These are phyloP conservation scores for Torulaspora microellipsoides DNA, from an alignment of 805 yeast genomes.

Conservation along the genomic window DNA sequence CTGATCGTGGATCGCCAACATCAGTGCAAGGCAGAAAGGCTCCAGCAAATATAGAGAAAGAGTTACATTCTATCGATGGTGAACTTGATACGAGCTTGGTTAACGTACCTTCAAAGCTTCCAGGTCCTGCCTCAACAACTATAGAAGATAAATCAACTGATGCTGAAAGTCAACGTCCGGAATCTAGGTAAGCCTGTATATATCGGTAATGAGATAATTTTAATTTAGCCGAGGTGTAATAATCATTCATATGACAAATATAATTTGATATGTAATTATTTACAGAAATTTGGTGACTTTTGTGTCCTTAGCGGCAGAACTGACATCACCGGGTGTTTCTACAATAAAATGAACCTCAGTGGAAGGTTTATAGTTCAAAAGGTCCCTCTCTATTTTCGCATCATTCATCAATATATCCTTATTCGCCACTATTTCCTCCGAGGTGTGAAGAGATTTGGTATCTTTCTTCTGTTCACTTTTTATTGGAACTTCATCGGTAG, in stretches of 20 bases:
- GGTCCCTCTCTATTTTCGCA: slow-evolving; percentile 25
- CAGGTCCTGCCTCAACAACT: too few relatives aligned
- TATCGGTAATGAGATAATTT: too few relatives aligned
- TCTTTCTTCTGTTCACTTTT: neutral
- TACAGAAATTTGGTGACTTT: slow-evolving; percentile 37
- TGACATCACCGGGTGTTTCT: slow-evolving; percentile 39
- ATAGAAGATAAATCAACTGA: too few relatives aligned
- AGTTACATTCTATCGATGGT: neutral
- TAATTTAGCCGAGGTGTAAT: too few relatives aligned
- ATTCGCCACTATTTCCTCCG: slow-evolving; percentile 21
- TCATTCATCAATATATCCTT: slow-evolving; percentile 15
- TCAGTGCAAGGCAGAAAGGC: slow-evolving; percentile 8
- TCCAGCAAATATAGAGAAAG: neutral
- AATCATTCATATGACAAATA: too few relatives aligned
- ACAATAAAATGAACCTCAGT: slow-evolving; percentile 37
- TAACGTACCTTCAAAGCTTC: too few relatives aligned
- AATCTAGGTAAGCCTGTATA: too few relatives aligned
- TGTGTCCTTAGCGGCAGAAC: slow-evolving; percentile 37
- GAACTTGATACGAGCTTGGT: too few relatives aligned
- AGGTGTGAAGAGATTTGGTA: neutral
- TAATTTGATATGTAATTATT: neutral
- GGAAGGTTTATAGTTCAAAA: slow-evolving; percentile 27
- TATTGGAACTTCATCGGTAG: slow-evolving; percentile 8
- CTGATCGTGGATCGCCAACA: slow-evolving; percentile 5
- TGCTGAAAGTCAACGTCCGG: too few relatives aligned